A percentile compares a stretch with the other conserved stretches of the same genome.
Conservation (phyloP, 1,139 yeast species). For the Lodderomyces oxycetoniae region DNA sequence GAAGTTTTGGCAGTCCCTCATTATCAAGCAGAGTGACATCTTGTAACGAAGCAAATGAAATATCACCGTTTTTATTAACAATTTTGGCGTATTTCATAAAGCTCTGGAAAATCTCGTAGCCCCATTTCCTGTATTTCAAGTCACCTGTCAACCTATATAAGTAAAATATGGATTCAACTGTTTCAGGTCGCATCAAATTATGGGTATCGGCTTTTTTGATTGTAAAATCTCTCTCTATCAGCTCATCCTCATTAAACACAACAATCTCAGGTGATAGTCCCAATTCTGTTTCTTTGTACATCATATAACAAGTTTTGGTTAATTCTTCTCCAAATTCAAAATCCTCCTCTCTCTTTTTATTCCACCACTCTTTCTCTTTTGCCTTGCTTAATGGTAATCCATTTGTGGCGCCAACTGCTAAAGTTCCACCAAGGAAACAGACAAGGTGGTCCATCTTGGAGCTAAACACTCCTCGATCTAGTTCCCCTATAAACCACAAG, state of each 20-base stretch:
- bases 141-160: slow-evolving; percentile 80
- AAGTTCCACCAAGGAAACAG: slow-evolving; percentile 86
- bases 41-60: slow-evolving; percentile 60
- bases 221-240: slow-evolving; percentile 46
- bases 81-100: slow-evolving; percentile 57
- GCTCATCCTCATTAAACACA: slow-evolving; percentile 53
- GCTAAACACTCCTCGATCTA: slow-evolving; percentile 65
- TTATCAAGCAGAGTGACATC: slow-evolving; percentile 54
- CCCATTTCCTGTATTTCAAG: slow-evolving; percentile 81
- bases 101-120: slow-evolving; percentile 76
- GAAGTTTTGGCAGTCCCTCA: slow-evolving; percentile 36
- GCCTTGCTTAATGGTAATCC: slow-evolving; percentile 55
- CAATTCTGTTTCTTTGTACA: slow-evolving; percentile 64
- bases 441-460: slow-evolving; percentile 91
- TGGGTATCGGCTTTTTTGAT: slow-evolving; percentile 74
- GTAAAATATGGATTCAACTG: slow-evolving; percentile 83
- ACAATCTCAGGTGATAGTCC: slow-evolving; percentile 90
- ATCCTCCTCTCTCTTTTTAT: slow-evolving; percentile 41
- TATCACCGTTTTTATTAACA: slow-evolving; percentile 49
- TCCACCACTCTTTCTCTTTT: slow-evolving; percentile 32
- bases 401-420: slow-evolving; percentile 81
- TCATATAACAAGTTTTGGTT: slow-evolving; percentile 76
- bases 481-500: slow-evolving; percentile 73
- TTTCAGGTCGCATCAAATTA: slow-evolving; percentile 89
- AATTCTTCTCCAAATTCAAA: slow-evolving; percentile 69